Conservation (phyloP, 2,329 filamentous ascomycete species). For the Amauroascus niger region DNA sequence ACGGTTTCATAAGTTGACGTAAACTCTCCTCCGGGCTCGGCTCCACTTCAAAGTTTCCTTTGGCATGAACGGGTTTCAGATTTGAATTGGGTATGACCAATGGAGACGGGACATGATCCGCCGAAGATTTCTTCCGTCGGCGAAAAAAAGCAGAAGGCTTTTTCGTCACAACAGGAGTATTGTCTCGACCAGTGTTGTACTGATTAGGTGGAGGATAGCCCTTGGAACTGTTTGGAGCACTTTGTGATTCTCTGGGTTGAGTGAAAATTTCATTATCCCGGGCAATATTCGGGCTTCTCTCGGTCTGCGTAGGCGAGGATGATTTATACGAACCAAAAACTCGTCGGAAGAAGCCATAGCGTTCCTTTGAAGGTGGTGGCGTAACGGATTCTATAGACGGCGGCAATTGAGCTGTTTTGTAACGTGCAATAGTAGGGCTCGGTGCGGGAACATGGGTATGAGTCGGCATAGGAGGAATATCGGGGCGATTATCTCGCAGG, state of each 20-base stretch:
- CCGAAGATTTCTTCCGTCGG: slow-evolving; percentile 76
- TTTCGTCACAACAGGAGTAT: slow-evolving; percentile 56
- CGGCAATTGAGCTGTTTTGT: slow-evolving; percentile 34
- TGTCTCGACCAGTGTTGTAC: slow-evolving; percentile 26
- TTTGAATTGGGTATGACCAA: slow-evolving; percentile 39
- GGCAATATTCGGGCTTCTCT: slow-evolving; percentile 6
- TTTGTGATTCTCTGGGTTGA: slow-evolving; percentile 10
- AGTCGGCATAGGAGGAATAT: slow-evolving; percentile 36
- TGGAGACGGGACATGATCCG: slow-evolving; percentile 54
- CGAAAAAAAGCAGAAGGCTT: slow-evolving; percentile 93
- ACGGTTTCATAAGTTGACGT: slow-evolving; percentile 78
- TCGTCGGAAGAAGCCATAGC: slow-evolving; percentile 82
- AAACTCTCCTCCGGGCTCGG: slow-evolving; percentile 68
- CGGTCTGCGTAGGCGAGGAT: slow-evolving; percentile 22
- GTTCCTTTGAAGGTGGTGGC: slow-evolving; percentile 50
- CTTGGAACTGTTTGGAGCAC: slow-evolving; percentile 19
- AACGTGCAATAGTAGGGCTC: slow-evolving; percentile 44
- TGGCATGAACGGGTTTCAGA: slow-evolving; percentile 23
- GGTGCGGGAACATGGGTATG: slow-evolving; percentile 44
- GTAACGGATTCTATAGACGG: slow-evolving; percentile 33
- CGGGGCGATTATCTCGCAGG: slow-evolving; percentile 23
- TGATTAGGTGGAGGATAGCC: slow-evolving; percentile 19
- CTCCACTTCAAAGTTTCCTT: slow-evolving; percentile 21
- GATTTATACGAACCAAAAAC: slow-evolving; percentile 72
- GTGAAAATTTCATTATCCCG: slow-evolving; percentile 6